Conservation (phyloP, 2,329 filamentous ascomycete genomes). For the Nemania serpens region DNA sequence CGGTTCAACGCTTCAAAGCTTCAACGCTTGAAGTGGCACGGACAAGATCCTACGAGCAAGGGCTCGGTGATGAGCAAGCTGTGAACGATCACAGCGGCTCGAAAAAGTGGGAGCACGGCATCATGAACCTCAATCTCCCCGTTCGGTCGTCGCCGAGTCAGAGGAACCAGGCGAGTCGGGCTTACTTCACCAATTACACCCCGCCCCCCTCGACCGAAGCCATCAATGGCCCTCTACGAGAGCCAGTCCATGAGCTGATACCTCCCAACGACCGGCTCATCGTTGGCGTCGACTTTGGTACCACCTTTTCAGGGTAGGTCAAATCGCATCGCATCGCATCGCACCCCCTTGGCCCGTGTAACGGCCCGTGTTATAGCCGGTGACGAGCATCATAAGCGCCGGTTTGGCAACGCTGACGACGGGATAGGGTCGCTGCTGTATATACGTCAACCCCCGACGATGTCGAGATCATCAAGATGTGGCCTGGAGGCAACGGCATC, state of each 20-base stretch:
- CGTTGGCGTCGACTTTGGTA: slow-evolving; percentile 82
- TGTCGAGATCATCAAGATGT: slow-evolving; percentile 82
- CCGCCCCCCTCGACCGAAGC: slow-evolving; percentile 63
- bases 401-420: slow-evolving; percentile 20
- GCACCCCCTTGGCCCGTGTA: no score
- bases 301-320: slow-evolving; percentile 77
- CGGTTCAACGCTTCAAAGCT: no score
- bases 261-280: slow-evolving; percentile 67
- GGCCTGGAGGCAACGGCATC: slow-evolving; percentile 83
- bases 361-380: not conserved
- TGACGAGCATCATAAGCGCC: not conserved
- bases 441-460: slow-evolving; percentile 79
- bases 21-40: not conserved
- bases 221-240: slow-evolving; percentile 64
- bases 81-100: slow-evolving; percentile 16
- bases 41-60: not conserved
- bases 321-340: no score
- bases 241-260: slow-evolving; percentile 57
- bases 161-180: slow-evolving; percentile 60
- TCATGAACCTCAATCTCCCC: slow-evolving; percentile 58
- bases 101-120: slow-evolving; percentile 25
- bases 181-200: slow-evolving; percentile 61
- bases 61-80: slow-evolving; percentile 20
- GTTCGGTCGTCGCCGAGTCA: slow-evolving; percentile 53
- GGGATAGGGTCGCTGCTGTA: slow-evolving; percentile 67